Base-by-base conservation (phyloP, 257 asterid species). In the Galeopsis tetrahit region DNA sequence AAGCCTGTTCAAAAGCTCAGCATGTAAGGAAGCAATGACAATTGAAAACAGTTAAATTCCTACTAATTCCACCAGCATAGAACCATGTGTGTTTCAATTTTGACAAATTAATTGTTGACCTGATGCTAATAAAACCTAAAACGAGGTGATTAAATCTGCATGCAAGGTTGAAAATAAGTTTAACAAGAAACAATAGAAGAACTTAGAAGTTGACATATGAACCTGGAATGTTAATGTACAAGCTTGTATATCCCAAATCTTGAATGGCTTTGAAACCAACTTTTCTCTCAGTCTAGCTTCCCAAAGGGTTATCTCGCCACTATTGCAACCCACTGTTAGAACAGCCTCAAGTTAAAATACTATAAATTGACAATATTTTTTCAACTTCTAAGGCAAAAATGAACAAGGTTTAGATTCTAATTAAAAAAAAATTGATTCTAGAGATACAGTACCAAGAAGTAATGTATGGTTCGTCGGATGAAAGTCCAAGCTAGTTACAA, bases 291-390 rank as follows among this genome's bases (percentile, higher is more conserved):
- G 74, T 35, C 96, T 93, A 64, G 92, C 95, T 79, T 91, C 97
- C 97, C 98, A 94, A 35, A 91, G 92, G 6, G 92, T 85, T 68
- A 92, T 83, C 58, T 95, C 99, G 6, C 99, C 99, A 81, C 77
- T 88, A 75, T 31, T 87, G 82, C 97, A 90, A 32, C 99, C 98
- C 80, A 92, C 99, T 95, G 87, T 81, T 59, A 43, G 56, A 63
- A 14, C 68, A 21, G 69, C 52, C 68, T 46, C 21, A 77, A 15
- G 55, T 68, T 53, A 38, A 14, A 63, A 59, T 51, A 61, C 57
- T 13, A 52, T 53, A 65, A 74, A 40, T 44, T 39, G 69, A 59
- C 35, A 28, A 66, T 34, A 38, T 52, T 35, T 35, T n/a, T 60
- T 9, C 42, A 48, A 44, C 40, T 68, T 21, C 14, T 15, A 11